Evolutionary conservation across 495 filamentous ascomycete genomes (phyloP).

Genomic region (Podospora didyma): DNA sequence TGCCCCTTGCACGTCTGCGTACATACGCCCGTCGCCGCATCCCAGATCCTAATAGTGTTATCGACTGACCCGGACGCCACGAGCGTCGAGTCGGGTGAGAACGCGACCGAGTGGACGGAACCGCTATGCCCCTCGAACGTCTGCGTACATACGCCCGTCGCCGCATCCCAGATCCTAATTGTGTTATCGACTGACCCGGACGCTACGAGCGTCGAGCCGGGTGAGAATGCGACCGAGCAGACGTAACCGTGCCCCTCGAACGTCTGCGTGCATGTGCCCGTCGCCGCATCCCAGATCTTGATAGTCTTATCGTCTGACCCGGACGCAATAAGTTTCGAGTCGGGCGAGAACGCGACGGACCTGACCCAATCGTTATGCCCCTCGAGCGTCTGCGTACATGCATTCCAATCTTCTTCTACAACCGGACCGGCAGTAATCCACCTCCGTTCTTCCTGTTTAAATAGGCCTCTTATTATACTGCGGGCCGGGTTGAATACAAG

Average conservation of each 20-base stretch:
- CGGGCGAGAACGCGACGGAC: no score
- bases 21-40: not conserved
- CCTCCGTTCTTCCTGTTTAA: conserved; percentile 4
- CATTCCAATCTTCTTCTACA: conserved; percentile 9
- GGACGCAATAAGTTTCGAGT: no score
- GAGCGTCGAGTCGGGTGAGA: no score
- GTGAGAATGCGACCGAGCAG: conserved; percentile 7
- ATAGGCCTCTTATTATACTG: conserved; percentile 14
- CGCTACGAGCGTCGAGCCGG: conserved; percentile 1
- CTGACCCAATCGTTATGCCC: conserved; percentile 4
- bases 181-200: conserved; percentile 10
- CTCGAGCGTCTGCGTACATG: conserved; percentile 7
- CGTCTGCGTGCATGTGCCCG: not conserved
- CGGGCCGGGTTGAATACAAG: conserved; percentile 13
- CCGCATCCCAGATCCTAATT: conserved; percentile 11
- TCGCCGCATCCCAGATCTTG: conserved; percentile 14
- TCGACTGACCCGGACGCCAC: conserved; percentile 12
- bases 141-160: not conserved
- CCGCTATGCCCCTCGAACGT: conserved; percentile 11
- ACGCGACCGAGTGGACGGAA: no score
- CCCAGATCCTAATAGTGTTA: conserved; percentile 15
- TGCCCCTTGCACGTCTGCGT: conserved; percentile 7
- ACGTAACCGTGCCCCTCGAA: conserved; percentile 11
- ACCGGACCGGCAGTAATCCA: conserved; percentile 6
- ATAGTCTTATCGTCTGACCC: conserved; percentile 8